A percentile compares a stretch with the other conserved stretches of the same genome.
Conservation (phyloP, 306 rosid species). For the Cotoneaster glaucophyllus region DNA sequence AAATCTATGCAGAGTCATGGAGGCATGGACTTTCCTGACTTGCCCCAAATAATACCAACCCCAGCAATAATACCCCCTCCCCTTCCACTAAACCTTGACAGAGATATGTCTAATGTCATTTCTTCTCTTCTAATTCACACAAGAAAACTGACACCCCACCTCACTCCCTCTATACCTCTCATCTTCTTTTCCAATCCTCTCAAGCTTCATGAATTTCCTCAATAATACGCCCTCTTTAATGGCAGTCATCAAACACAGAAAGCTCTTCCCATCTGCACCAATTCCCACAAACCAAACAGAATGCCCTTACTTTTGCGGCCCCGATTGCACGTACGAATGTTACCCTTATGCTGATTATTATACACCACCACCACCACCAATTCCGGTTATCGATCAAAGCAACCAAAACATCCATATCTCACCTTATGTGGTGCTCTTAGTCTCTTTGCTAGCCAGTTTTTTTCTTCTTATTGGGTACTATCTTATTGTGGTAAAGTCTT, state of each 20-base stretch:
- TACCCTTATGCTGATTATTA: constrained; percentile 33
- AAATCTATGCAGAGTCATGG: neutral
- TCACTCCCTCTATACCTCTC: constrained; percentile 3
- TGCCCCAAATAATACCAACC: constrained; percentile 40
- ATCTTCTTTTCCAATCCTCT: constrained; percentile 14
- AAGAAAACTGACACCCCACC: constrained; percentile 22
- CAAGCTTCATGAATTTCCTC: constrained; percentile 8
- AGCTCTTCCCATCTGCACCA: constrained; percentile 41
- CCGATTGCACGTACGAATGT: constrained; percentile 42
- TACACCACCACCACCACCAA: constrained; percentile 18
- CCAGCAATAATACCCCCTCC: constrained; percentile 12
- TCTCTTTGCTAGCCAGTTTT: constrained; percentile 31
- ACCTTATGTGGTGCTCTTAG: constrained; percentile 34
- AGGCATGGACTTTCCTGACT: constrained; percentile 1
- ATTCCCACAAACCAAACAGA: constrained; percentile 40
- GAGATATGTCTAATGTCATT: constrained; percentile 19
- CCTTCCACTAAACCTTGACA: constrained; percentile 25
- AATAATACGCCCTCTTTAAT: constrained; percentile 17
- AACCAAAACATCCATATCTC: constrained; percentile 25
- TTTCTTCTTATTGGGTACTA: constrained; percentile 43
- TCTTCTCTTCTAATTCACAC: constrained; percentile 40
- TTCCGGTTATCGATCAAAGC: constrained; percentile 5
- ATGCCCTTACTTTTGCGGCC: constrained; percentile 50
- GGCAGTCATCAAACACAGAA: constrained; percentile 44
- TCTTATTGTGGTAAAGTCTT: constrained; percentile 42